A percentile compares a stretch with the other conserved stretches of the same genome.
Conservation (phyloP, 139 green algal genomes). For the Nannochloris sp. region DNA sequence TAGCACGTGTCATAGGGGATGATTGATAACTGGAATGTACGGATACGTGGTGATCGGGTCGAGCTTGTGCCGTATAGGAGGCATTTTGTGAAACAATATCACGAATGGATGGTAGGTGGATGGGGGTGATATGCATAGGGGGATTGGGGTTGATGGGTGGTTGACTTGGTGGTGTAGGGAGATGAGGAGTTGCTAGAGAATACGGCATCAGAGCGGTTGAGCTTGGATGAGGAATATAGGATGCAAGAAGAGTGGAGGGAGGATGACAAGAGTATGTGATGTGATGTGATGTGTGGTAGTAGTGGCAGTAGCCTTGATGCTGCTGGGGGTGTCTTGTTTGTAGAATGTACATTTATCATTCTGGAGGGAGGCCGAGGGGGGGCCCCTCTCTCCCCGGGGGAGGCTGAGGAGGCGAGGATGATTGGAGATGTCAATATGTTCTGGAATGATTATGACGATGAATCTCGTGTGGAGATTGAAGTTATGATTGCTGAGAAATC, state of each 20-base stretch:
- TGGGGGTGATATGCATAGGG: background rate
- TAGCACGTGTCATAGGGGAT: slow-evolving; percentile 22
- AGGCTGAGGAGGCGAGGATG: slow-evolving; percentile 39
- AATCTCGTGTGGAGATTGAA: slow-evolving; percentile 32
- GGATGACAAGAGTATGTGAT: slow-evolving; percentile 49
- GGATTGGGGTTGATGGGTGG: no score
- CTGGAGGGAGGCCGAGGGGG: slow-evolving; percentile 40
- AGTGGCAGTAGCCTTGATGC: no score
- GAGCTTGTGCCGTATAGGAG: slow-evolving; percentile 63
- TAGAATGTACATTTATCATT: slow-evolving; percentile 74
- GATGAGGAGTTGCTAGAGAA: slow-evolving; percentile 49
- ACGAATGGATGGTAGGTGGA: slow-evolving; percentile 38
- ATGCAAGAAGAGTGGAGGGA: slow-evolving; percentile 70
- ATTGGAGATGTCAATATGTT: slow-evolving; percentile 54
- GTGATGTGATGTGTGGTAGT: background rate
- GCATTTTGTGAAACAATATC: slow-evolving; percentile 63
- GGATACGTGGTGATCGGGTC: slow-evolving; percentile 31
- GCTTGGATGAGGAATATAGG: slow-evolving; percentile 58
- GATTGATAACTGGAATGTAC: slow-evolving; percentile 51
- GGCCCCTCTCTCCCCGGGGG: slow-evolving; percentile 13
- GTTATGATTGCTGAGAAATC: slow-evolving; percentile 66
- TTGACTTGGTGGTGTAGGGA: slow-evolving; percentile 17
- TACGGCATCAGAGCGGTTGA: slow-evolving; percentile 68
- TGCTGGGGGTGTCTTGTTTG: background rate
- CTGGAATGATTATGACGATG: slow-evolving; percentile 38